Base-by-base conservation (phyloP, 2,329 filamentous ascomycete genomes). In the Cadophora sp. region DNA sequence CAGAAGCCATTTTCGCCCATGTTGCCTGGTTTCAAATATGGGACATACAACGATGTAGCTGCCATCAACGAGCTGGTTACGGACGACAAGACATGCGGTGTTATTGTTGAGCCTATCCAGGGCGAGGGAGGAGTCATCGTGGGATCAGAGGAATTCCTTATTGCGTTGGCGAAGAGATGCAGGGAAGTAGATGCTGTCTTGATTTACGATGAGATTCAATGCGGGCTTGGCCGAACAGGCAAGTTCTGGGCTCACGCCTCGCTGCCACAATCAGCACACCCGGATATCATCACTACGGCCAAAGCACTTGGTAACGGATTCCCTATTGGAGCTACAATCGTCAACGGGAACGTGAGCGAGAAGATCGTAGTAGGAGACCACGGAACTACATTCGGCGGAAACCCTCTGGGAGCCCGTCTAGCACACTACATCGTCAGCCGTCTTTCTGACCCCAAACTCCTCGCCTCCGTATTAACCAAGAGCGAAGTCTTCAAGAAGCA, bases 301-400 rank as follows among this genome's bases (percentile, higher is more conserved):
- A 99, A 99, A 83, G 96, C 96, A 0, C 88, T 99, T 1, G 96
- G 96, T 18, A 99, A 99, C 76, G 96, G 96, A 5, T 95, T 97
- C 79, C 96, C 96, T 58, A 94, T 99, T 72, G 96, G 93, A 60
- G 96, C 96, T 7, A 92, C 91, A 4, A 86, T 87, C 62, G 84
- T 86, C 43, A 85, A 82, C 71, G 76, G 76, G 64, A 82, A 84
- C 27, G 92, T 96, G 1, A 89, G 88, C 33, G 85, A 89, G 62
- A 89, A 89, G 74, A 86, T 87, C 73, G 81, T 83, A 72, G 78
- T 85, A 39, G 90, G 90, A 20, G 90, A 92, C 73, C 90, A 92
- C 74, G 90, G 90, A 56, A 93, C 90, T 1, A 93, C 90, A 6
- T 92, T 92, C 72, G 90, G 90, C 30, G 90, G 90, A 33, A 92